A percentile compares a stretch with the other conserved stretches of the same genome.
Evolutionary conservation across 495 filamentous ascomycete genomes (phyloP).

Genomic region (Xylaria intraflava): DNA sequence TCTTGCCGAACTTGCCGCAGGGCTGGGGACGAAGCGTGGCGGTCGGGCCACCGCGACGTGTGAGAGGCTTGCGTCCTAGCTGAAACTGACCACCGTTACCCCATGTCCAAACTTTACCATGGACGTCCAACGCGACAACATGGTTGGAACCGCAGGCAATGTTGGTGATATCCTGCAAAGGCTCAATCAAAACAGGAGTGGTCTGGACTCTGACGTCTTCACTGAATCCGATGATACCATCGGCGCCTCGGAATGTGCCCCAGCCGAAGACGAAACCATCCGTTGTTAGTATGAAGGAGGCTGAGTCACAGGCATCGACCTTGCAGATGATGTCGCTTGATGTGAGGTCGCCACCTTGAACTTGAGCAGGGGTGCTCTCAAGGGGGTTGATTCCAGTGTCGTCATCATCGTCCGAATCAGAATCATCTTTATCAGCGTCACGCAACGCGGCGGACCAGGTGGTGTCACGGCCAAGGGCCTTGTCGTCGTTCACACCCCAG

Average conservation of each 20-base stretch:
- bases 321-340: constrained; percentile 49
- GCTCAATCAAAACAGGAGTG: constrained; percentile 30
- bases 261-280: constrained; percentile 62
- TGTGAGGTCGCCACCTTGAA: constrained; percentile 45
- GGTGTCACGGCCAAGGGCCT: constrained; percentile 59
- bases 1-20: constrained; percentile 58
- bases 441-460: constrained; percentile 46
- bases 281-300: constrained; percentile 57
- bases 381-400: constrained; percentile 49
- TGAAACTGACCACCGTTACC: constrained; percentile 63
- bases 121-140: constrained; percentile 53
- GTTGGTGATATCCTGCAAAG: constrained; percentile 51
- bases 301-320: constrained; percentile 56
- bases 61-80: constrained; percentile 49
- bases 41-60: constrained; percentile 50
- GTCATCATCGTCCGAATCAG: constrained; percentile 44
- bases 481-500: constrained; percentile 68
- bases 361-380: constrained; percentile 50
- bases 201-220: constrained; percentile 27
- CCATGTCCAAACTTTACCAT: constrained; percentile 60
- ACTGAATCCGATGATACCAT: constrained; percentile 67
- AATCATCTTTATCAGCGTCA: constrained; percentile 38
- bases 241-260: constrained; percentile 63
- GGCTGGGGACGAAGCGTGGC: constrained; percentile 52
- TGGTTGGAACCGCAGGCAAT: constrained; percentile 61